These are phyloP conservation scores for Cyclostephanos invisitatus DNA, from an alignment of 108 stramenopile species.

Conservation along the genomic window DNA sequence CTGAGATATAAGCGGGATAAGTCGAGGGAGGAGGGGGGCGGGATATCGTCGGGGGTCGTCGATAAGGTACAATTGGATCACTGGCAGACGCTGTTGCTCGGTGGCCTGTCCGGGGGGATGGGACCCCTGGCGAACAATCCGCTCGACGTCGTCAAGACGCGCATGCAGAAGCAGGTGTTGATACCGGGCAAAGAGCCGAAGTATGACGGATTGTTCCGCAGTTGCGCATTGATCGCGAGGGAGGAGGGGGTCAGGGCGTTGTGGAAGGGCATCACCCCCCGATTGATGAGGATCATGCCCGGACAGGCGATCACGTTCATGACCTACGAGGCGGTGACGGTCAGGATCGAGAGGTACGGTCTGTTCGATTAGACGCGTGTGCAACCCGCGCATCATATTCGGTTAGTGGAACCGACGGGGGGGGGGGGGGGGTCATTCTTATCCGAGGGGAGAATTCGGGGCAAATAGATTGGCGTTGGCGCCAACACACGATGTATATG, in stretches of 20 bases:
- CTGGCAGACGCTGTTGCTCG: slow-evolving; percentile 91
- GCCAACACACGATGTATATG: too few relatives aligned
- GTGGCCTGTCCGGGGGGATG: slow-evolving; percentile 93
- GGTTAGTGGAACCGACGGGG: too few relatives aligned
- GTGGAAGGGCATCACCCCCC: slow-evolving; percentile 97
- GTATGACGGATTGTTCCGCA: slow-evolving; percentile 87
- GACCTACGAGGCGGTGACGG: slow-evolving; percentile 87
- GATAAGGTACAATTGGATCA: slow-evolving; percentile 56
- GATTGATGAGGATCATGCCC: slow-evolving; percentile 94
- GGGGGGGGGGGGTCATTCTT: too few relatives aligned
- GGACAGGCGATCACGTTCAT: slow-evolving; percentile 98
- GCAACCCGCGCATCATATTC: too few relatives aligned
- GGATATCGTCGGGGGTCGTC: slow-evolving; percentile 3
- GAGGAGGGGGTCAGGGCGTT: slow-evolving; percentile 93
- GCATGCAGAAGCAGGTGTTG: slow-evolving; percentile 94
- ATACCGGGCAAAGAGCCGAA: slow-evolving; percentile 73
- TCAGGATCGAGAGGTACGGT: slow-evolving; percentile 36
- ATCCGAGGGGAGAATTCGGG: too few relatives aligned
- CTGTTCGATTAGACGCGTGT: slow-evolving; percentile 31
- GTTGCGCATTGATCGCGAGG: slow-evolving; percentile 78
- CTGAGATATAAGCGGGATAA: slow-evolving; percentile 41
- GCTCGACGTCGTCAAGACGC: slow-evolving; percentile 94
- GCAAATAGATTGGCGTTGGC: too few relatives aligned
- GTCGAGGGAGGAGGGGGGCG: slow-evolving; percentile 17
- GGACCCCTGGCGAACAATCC: slow-evolving; percentile 96